Base-by-base conservation (phyloP, 1,139 yeast genomes). In the Hansenula lynferdii region DNA sequence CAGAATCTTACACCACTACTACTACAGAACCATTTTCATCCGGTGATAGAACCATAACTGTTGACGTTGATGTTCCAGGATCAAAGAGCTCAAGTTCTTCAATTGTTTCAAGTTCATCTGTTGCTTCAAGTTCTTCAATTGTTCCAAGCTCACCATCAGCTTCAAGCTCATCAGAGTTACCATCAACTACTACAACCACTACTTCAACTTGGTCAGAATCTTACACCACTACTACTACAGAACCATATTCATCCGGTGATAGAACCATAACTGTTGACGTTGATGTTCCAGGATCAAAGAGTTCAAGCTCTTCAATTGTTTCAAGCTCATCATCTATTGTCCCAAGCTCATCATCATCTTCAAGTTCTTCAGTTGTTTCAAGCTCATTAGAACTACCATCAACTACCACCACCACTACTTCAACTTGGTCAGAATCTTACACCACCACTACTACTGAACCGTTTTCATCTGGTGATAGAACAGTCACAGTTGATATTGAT, bases 51-150 rank as follows among this genome's bases (percentile, higher is more conserved):
- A 39, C 42, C 8, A 16, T 37, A 18, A 40, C 41, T 17, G 36
- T 42, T 31, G 41, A 37, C 31, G 35, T 40, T 17, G 34, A 37
- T 28, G 34, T 41, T 31, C 42, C 45, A 22, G 38, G 45, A 25
- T 44, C 53, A 4, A 44, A 45, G 28, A 42, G 11, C 5, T 11
- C 20, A 20, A 22, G 8, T 14, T 19, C 25, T 8, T 34, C 22
- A 4, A 16, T 29, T 9, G 28, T 4, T 9, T 14, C 28, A 17
- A 27, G 12, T 18, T 22, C 24, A 22, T 24, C 26, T 25, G 24
- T 7, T 8, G 17, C 23, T n/a, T 10, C 27, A 19, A 21, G 15
- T 27, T 17, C 33, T 38, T 17, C 30, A 27, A 7, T 12, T 28
- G 18, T n/a, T 7, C 8, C 25, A 17, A 20, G n/a, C 34, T 7